Percentiles rank a stretch among this genome's conserved stretches.
These are phyloP conservation scores for Clathrospora elynae DNA, from an alignment of 2,329 filamentous ascomycete species.

Conservation along the genomic window DNA sequence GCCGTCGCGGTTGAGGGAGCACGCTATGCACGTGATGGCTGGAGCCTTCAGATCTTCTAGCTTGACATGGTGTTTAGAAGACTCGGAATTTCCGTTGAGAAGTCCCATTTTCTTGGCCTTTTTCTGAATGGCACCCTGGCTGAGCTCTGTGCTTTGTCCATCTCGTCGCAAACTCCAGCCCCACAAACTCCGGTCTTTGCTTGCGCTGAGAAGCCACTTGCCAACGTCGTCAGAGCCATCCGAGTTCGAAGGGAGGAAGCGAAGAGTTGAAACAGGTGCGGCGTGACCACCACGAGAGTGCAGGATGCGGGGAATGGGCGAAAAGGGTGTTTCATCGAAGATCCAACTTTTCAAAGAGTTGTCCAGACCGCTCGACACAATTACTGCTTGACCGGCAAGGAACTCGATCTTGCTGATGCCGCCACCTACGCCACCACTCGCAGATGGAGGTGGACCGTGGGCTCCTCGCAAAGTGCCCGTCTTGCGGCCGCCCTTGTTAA, in stretches of 20 bases:
- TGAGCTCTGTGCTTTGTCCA: constrained; percentile 90
- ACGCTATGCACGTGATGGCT: constrained; percentile 88
- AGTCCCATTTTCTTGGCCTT: constrained; percentile 89
- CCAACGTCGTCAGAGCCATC: constrained; percentile 86
- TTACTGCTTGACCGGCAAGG: constrained; percentile 82
- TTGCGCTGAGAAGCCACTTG: constrained; percentile 93
- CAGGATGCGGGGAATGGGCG: constrained; percentile 79
- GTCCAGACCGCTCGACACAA: constrained; percentile 88
- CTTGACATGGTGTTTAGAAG: constrained; percentile 65
- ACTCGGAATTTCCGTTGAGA: constrained; percentile 61
- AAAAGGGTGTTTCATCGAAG: constrained; percentile 90
- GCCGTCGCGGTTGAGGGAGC: constrained; percentile 90
- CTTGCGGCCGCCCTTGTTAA: constrained; percentile 85
- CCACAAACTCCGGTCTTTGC: constrained; percentile 90
- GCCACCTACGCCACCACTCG: constrained; percentile 62
- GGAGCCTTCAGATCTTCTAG: constrained; percentile 82
- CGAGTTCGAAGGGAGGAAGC: constrained; percentile 85
- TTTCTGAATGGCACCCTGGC: constrained; percentile 84
- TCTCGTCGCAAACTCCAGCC: constrained; percentile 94
- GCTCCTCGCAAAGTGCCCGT: constrained; percentile 86
- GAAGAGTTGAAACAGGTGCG: constrained; percentile 78
- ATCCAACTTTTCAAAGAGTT: constrained; percentile 97
- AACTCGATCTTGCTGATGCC: constrained; percentile 91
- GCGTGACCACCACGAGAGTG: constrained; percentile 89
- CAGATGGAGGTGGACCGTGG: constrained; percentile 74